Evolutionary conservation across 1,139 yeast species (phyloP).

Genomic region (Hyphopichia khmerensis): DNA sequence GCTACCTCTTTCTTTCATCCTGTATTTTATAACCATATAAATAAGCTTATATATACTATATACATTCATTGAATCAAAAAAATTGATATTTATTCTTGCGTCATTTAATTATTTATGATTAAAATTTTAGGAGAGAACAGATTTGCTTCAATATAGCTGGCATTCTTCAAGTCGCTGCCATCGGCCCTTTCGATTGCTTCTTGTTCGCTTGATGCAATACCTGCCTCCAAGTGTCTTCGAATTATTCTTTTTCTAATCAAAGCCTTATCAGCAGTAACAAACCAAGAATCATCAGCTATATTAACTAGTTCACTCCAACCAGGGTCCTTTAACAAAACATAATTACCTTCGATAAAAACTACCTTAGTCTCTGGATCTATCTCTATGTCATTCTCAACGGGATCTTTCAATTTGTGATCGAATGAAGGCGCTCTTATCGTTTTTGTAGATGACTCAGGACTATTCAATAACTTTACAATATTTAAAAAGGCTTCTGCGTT

Average conservation of each 20-base stretch:
- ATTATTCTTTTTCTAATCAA: conserved; percentile 61
- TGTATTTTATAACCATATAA: neutral
- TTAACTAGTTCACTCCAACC: conserved; percentile 48
- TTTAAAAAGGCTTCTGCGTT: conserved; percentile 48
- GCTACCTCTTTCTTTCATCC: neutral
- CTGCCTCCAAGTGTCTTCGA: conserved; percentile 67
- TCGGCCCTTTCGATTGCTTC: conserved; percentile 66
- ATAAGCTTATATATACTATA: neutral
- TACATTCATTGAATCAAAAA: neutral
- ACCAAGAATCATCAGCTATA: conserved; percentile 45
- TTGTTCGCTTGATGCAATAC: conserved; percentile 54
- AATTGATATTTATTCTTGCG: neutral
- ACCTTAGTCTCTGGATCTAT: conserved; percentile 46
- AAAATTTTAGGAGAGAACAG: conserved; percentile 26
- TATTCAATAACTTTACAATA: conserved; percentile 20
- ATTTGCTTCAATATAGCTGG: conserved; percentile 48
- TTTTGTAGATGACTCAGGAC: conserved; percentile 18
- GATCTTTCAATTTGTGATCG: conserved; percentile 71
- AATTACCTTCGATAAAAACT: conserved; percentile 66
- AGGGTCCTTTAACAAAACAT: conserved; percentile 49
- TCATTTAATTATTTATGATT: conserved; percentile 7
- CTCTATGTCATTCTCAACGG: conserved; percentile 49
- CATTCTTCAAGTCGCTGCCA: conserved; percentile 70
- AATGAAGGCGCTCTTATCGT: conserved; percentile 62
- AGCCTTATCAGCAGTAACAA: conserved; percentile 42